Evolutionary conservation across 768 basidiomycete species (phyloP).

Genomic region (Collybia sordida): DNA sequence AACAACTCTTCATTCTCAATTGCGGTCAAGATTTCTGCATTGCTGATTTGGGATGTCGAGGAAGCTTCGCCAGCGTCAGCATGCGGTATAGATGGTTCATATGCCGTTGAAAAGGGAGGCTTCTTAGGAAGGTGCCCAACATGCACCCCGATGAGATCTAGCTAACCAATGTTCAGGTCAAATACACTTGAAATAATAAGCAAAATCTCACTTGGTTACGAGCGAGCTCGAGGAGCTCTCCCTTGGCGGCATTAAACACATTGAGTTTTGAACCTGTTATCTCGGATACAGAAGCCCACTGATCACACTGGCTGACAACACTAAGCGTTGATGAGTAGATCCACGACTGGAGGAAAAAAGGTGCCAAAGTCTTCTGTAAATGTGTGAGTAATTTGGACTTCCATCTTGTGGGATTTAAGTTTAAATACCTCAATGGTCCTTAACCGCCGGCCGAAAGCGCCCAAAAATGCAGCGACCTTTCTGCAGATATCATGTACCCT

Average conservation of each 20-base stretch:
- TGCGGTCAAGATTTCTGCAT: conserved; percentile 58
- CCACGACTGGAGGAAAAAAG: conserved; percentile 90
- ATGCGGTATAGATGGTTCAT: conserved; percentile 20
- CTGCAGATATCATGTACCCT: conserved; percentile 68
- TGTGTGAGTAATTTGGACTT: neutral
- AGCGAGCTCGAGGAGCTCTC: conserved; percentile 89
- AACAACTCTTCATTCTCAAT: conserved; percentile 59
- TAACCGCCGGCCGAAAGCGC: conserved; percentile 71
- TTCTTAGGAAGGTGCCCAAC: conserved; percentile 67
- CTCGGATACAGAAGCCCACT: conserved; percentile 56
- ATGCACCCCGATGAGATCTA: conserved; percentile 81
- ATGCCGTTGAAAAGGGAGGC: conserved; percentile 69
- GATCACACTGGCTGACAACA: conserved; percentile 76
- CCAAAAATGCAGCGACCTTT: conserved; percentile 74
- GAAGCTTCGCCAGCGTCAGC: conserved; percentile 15
- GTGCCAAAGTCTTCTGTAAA: conserved; percentile 41
- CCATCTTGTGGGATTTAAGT: neutral
- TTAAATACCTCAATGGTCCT: conserved; percentile 72
- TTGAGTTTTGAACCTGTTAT: conserved; percentile 47
- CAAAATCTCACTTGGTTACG: conserved; percentile 66
- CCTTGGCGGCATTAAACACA: conserved; percentile 73
- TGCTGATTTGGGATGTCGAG: conserved; percentile 46
- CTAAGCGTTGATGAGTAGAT: conserved; percentile 87
- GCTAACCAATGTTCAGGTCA: conserved; percentile 39
- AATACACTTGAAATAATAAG: neutral